phyloP scores from a whole-genome alignment of 768 basidiomycete species.

The Collybia nuda region DNA sequence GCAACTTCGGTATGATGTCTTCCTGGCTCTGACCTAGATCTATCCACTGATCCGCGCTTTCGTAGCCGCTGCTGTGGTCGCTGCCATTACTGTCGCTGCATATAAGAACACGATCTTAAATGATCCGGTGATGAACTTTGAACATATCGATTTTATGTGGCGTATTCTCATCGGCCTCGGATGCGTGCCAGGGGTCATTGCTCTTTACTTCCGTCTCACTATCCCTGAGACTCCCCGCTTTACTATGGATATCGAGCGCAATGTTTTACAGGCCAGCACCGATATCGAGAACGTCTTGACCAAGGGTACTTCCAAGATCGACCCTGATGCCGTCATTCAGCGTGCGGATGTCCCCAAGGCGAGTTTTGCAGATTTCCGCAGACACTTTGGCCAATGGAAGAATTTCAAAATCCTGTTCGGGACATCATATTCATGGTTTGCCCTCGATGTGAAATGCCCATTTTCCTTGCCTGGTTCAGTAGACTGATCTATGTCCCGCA shows the following conservation, averaged over 20 bases:
- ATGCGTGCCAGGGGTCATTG: conserved; percentile 75
- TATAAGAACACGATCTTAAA: conserved; percentile 61
- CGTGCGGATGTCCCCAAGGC: conserved; percentile 72
- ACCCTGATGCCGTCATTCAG: conserved; percentile 58
- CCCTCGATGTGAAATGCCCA: conserved; percentile 61
- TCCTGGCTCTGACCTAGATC: not conserved
- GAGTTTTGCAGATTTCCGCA: conserved; percentile 61
- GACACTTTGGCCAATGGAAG: conserved; percentile 70
- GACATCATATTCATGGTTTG: conserved; percentile 85
- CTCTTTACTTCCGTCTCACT: conserved; percentile 90
- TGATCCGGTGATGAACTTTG: conserved; percentile 32
- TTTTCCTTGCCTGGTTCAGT: not conserved
- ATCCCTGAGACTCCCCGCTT: conserved; percentile 90
- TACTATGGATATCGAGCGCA: conserved; percentile 91
- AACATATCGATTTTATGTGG: conserved; percentile 77
- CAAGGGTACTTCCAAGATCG: conserved; percentile 42
- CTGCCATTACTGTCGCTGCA: conserved; percentile 59
- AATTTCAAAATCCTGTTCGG: conserved; percentile 82
- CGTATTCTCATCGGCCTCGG: conserved; percentile 88
- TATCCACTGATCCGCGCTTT: not conserved
- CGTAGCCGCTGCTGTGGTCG: conserved; percentile 65
- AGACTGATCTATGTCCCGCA: conserved; percentile 20
- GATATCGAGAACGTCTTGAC: conserved; percentile 74
- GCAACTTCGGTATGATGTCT: conserved; percentile 64
- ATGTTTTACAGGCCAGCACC: conserved; percentile 68